phyloP scores from a whole-genome alignment of 192 early-diverging fungal species.

The Entomortierella parvispora region DNA sequence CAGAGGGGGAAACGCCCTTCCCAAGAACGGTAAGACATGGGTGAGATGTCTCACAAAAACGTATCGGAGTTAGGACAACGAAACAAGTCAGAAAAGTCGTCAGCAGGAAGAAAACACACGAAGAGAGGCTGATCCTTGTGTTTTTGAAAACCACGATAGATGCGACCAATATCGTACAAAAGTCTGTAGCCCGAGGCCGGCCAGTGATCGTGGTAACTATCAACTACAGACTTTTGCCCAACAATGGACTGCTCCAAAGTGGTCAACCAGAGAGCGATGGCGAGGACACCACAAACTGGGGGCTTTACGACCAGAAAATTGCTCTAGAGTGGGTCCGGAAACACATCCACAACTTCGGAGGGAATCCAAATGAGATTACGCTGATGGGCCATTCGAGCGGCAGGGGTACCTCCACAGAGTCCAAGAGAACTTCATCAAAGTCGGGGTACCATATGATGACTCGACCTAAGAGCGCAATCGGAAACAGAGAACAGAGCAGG shows the following conservation, averaged over 20 bases:
- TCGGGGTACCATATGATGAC: conserved; percentile 39
- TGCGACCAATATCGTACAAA: conserved; percentile 47
- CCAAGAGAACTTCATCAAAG: background rate
- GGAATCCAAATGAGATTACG: conserved; percentile 39
- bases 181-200: conserved; percentile 26
- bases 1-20: conserved; percentile 42
- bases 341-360: conserved; percentile 44
- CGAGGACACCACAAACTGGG: conserved; percentile 10
- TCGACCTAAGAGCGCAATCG: too few relatives aligned
- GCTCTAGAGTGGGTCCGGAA: conserved; percentile 40
- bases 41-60: too few relatives aligned
- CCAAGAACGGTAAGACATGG: conserved; percentile 24
- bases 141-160: conserved; percentile 22
- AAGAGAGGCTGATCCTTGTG: too few relatives aligned
- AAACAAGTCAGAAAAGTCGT: too few relatives aligned
- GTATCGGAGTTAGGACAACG: too few relatives aligned
- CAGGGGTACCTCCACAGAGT: too few relatives aligned
- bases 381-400: conserved; percentile 50
- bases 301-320: conserved; percentile 38
- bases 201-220: conserved; percentile 60
- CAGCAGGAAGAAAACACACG: too few relatives aligned
- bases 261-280: conserved; percentile 5
- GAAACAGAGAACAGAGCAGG: too few relatives aligned
- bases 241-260: conserved; percentile 3
- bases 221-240: conserved; percentile 57